Base-by-base conservation (phyloP, 306 rosid species). In the Vigna reflexopilosa region DNA sequence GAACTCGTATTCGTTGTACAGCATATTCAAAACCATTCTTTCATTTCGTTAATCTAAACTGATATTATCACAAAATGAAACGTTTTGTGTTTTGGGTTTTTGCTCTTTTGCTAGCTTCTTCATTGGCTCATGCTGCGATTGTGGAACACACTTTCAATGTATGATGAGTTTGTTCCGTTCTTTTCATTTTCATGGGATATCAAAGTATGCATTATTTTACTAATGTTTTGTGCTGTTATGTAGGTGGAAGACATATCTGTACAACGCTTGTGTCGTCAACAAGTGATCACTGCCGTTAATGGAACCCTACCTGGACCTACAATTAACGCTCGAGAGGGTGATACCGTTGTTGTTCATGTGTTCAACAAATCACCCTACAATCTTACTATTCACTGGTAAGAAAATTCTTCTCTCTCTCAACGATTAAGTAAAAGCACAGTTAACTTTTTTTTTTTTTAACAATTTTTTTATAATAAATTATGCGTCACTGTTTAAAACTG, bases 261-360 rank as follows among this genome's bases (percentile, higher is more conserved):
- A 3, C 11, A 55, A 6, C 80, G 83, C 2, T 67, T 84, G 19
- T 85, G 88, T 16, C 57, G 32, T n/a, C 1, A 14, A 47, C 88
- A 85, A 2, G 80, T 75, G 55, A 54, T 85, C 3, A 77, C 83
- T 13, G 83, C 81, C 0, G 85, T 85, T 0, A 81, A 85, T 68
- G 81, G 83, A 36, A 67, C 6, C 15, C 20, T 85, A 28, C 85
- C 85, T 8, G 88, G 88, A 36, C 88, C 88, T 11, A 74, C 80
- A 7, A 30, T 77, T 32, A 61, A 67, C 9, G 85, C 61, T 51
- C 45, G 81, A 81, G 88, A 85, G 75, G 84, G 84, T 62, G 88
- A 81, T 42, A 61, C 83, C 52, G 50, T 85, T 40, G 14, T 85
- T 2, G 16, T 81, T 15, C 85, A 84, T 5, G 80, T 67, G 2